Evolutionary conservation across 2,329 filamentous ascomycete species (phyloP).

Genomic region (Boeremia exigua): DNA sequence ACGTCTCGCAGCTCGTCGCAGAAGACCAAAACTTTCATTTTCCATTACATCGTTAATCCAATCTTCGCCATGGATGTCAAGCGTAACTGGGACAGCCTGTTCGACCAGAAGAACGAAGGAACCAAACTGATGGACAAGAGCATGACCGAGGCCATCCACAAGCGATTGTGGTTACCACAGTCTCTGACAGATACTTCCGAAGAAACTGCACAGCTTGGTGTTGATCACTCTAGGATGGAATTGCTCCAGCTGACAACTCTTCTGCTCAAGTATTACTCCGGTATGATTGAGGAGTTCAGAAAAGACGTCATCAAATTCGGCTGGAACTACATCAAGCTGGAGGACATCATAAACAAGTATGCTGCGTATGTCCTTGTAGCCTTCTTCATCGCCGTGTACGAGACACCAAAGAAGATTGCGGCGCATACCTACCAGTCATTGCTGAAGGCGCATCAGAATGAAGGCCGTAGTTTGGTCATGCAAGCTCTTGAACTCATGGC

Average conservation of each 20-base stretch:
- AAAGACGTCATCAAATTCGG: conserved; percentile 99
- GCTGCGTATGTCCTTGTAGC: conserved; percentile 96
- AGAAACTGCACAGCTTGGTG: conserved; percentile 81
- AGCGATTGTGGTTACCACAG: conserved; percentile 92
- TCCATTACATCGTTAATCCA: conserved; percentile 92
- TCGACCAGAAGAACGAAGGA: conserved; percentile 59
- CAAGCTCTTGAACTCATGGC: conserved; percentile 94
- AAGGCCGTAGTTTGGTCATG: conserved; percentile 88
- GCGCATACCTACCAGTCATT: conserved; percentile 93
- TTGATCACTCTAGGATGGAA: conserved; percentile 96
- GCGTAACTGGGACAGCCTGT: conserved; percentile 70
- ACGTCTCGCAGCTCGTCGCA: conserved; percentile 79
- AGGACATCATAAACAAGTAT: conserved; percentile 99
- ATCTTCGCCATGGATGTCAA: conserved; percentile 97
- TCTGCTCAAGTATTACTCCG: conserved; percentile 92
- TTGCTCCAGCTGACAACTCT: conserved; percentile 93
- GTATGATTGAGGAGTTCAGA: conserved; percentile 84
- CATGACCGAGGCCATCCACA: conserved; percentile 88
- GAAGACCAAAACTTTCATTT: conserved; percentile 89
- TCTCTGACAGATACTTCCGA: conserved; percentile 77
- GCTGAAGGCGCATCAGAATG: conserved; percentile 90
- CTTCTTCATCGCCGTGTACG: conserved; percentile 97
- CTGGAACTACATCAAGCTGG: conserved; percentile 95
- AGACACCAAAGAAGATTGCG: conserved; percentile 94
- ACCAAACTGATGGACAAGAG: conserved; percentile 82